A percentile compares a stretch with the other conserved stretches of the same genome.
Conservation (phyloP, 2,329 filamentous ascomycete species). For the Aspergillus persii region DNA sequence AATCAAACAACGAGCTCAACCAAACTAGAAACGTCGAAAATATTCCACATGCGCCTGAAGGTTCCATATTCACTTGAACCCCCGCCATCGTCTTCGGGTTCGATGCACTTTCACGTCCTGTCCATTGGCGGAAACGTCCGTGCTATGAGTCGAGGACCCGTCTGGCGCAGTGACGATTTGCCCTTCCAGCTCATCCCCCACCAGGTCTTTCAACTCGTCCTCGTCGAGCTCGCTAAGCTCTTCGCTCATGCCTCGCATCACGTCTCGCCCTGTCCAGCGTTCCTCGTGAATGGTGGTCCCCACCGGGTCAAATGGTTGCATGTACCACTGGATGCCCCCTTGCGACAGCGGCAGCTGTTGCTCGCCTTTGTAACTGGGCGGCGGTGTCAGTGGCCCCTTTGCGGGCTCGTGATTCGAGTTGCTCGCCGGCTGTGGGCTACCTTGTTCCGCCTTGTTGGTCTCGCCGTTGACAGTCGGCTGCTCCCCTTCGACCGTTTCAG, state of each 20-base stretch:
- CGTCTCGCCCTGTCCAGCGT: constrained; percentile 69
- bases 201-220: constrained; percentile 74
- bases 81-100: constrained; percentile 31
- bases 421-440: constrained; percentile 45
- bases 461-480: constrained; percentile 25
- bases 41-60: constrained; percentile 1
- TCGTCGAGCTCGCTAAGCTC: constrained; percentile 90
- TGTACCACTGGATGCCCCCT: constrained; percentile 86
- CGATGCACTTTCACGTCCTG: constrained; percentile 27
- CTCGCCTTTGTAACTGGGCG: constrained; percentile 41
- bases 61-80: constrained; percentile 22
- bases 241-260: constrained; percentile 73
- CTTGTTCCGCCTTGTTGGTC: constrained; percentile 24
- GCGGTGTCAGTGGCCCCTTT: constrained; percentile 38
- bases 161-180: constrained; percentile 9
- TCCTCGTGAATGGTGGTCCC: constrained; percentile 80
- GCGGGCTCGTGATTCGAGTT: constrained; percentile 31
- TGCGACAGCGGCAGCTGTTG: constrained; percentile 55
- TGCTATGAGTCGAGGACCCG: constrained; percentile 15
- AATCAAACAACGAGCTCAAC: background rate
- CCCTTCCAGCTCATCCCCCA: constrained; percentile 48
- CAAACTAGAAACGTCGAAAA: constrained; percentile 7
- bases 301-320: constrained; percentile 72
- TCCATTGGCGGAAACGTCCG: constrained; percentile 10
- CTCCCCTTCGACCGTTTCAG: constrained; percentile 27